Evolutionary conservation across 441 rosid genomes (phyloP), one percentile per base, ranked within the genome.

Genomic region (Eutrema salsugineum): DNA sequence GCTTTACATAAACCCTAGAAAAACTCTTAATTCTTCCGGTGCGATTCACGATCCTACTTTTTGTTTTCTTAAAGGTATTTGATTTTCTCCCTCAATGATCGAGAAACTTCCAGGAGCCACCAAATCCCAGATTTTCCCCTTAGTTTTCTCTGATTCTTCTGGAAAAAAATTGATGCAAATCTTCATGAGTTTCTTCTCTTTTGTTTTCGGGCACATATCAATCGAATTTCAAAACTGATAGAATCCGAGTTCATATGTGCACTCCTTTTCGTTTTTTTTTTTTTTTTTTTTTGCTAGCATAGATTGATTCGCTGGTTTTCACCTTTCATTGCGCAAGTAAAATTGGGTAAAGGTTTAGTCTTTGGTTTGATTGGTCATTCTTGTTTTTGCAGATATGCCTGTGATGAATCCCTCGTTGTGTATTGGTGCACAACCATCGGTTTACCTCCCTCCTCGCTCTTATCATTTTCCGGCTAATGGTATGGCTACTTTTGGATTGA

Each of bases 1-100:
- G 19, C 3, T 48, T 58, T 39, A 43, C 63, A 74, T 55, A 76
- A 69, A 63, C 79, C 78, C 64, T 68, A 67, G 51, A 16, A 60
- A 61, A 51, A 32, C 50, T 27, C 19, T 56, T 44, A 5, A 15
- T 61, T 61, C 54, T 51, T 54, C 65, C 54, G 75, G 70, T 75
- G 14, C 22, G 65, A 59, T 67, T 14, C 15, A 11, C 44, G 49
- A 43, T 33, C 67, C 62, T 47, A 2, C 20, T 8, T 9, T 56
- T 32, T 1, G 4, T 17, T 7, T 44, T 35, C 33, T 27, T 5
- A 9, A 32, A 11, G 56, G 35, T 53, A 50, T 44, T 11, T 12
- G 1, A 22, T 54, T 58, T 58, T 51, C 27, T 6, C 20, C 47
- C 5, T 10, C 40, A 43, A 33, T 42, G 50, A 50, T 74, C 69